Base-by-base conservation (phyloP, 331 rosid species). In the Pyrus hybrid region DNA sequence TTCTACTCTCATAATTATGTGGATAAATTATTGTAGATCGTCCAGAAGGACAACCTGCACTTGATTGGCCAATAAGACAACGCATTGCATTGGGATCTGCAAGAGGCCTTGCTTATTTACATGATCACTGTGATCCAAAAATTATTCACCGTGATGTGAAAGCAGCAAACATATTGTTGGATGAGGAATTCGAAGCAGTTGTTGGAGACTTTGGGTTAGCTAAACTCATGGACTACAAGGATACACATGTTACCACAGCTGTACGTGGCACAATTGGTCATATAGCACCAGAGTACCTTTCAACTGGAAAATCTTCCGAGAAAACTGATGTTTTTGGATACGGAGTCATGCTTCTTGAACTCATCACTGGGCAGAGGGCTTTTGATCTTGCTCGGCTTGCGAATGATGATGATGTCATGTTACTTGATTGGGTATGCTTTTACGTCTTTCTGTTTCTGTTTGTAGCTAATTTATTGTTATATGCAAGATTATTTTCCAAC, bases 251-350 rank as follows among this genome's bases (percentile, higher is more conserved):
- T 61, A 90, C 96, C 43, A 90, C 97, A 33, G 90, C 88, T n/a
- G 96, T 88, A 11, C 90, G 94, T 20, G 96, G 97, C 73, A 92
- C 97, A 4, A 86, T 90, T 80, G 97, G 97, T 58, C 97, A 90
- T 80, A 93, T 93, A 47, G 96, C 96, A 67, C 96, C 94, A 4
- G 97, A 93, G 80, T 86, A 88, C 76, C 88, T 90, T 72, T 93
- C 98, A 70, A 93, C 96, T 47, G 95, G 98, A 80, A 86, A 85
- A 65, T 93, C 96, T 76, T 93, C 96, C 5, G 98, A 93, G 79
- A 93, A 93, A 84, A 90, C 93, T n/a, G 98, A 93, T 71, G 94
- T 90, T 82, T 93, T 93, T 79, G 98, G 96, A 77, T 93, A 91
- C 26, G 98, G 98, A n/a, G 96, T 89, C 75, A 93, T 83, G 93